Evolutionary conservation across 2,329 filamentous ascomycete genomes (phyloP).

Genomic region (Pseudopyricularia cyperi): DNA sequence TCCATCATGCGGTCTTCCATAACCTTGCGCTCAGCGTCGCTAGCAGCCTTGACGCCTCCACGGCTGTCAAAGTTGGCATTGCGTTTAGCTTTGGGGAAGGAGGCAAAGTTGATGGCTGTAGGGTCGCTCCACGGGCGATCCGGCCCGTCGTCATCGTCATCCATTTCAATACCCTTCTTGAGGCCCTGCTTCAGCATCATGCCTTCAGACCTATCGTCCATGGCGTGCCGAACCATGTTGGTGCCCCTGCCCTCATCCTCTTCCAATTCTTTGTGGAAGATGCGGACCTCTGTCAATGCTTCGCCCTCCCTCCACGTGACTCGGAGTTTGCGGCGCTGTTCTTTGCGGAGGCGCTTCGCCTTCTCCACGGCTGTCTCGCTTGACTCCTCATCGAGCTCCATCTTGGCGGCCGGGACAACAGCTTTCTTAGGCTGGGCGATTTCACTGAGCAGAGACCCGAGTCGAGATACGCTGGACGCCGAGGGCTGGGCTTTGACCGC

Average conservation of each 20-base stretch:
- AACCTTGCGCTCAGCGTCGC: conserved; percentile 40
- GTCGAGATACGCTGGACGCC: conserved; percentile 28
- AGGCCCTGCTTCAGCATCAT: conserved; percentile 49
- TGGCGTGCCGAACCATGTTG: conserved; percentile 58
- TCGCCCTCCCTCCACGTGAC: conserved; percentile 59
- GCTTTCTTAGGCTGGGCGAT: conserved; percentile 38
- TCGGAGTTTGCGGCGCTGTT: conserved; percentile 54
- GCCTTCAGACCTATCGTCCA: conserved; percentile 61
- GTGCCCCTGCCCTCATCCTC: conserved; percentile 56
- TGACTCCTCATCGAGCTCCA: conserved; percentile 29
- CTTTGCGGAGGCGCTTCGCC: conserved; percentile 56
- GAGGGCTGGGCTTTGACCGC: conserved; percentile 16
- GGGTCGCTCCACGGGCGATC: conserved; percentile 40
- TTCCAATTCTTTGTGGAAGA: conserved; percentile 62
- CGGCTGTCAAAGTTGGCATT: conserved; percentile 38
- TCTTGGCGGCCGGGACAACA: conserved; percentile 21
- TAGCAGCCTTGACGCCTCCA: conserved; percentile 36
- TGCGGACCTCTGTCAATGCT: conserved; percentile 51
- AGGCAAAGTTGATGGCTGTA: conserved; percentile 29
- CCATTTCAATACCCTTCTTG: conserved; percentile 20
- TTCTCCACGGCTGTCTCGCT: conserved; percentile 57
- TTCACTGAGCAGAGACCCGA: conserved; percentile 40
- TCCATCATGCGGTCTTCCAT: conserved; percentile 46
- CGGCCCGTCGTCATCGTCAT: conserved; percentile 41
- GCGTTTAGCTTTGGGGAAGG: conserved; percentile 30